Evolutionary conservation across 140 eudicot genomes (phyloP).

Genomic region (Oenanthe javanica): DNA sequence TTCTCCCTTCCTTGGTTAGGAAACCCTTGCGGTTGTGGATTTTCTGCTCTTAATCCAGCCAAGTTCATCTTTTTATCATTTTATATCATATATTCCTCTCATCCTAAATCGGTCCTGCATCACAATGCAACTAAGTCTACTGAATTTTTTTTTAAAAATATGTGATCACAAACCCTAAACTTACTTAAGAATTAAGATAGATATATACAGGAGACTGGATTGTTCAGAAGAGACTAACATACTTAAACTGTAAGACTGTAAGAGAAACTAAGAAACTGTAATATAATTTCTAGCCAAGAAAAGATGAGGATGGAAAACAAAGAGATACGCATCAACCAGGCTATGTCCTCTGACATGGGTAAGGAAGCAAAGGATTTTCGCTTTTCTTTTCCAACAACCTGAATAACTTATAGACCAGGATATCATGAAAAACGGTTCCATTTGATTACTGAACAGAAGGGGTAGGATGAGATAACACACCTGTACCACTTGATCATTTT

Average conservation of each 20-base stretch:
- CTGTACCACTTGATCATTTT: conserved; percentile 60
- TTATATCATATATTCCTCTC: not conserved
- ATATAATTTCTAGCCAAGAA: not conserved
- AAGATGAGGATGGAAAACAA: not conserved
- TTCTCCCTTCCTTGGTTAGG: not conserved
- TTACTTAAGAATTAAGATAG: not conserved
- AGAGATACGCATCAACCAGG: not conserved
- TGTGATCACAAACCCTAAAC: not conserved
- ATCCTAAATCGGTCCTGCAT: not conserved
- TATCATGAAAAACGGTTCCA: not conserved
- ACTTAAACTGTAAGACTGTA: not conserved
- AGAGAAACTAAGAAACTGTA: conserved; percentile 3
- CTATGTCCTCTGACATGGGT: not conserved
- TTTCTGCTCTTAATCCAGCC: not conserved
- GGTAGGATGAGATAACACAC: conserved; percentile 23
- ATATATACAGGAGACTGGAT: not conserved
- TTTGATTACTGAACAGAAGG: not conserved
- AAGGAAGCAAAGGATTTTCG: not conserved
- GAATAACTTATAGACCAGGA: not conserved
- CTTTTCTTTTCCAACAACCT: not conserved
- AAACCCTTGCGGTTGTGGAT: not conserved
- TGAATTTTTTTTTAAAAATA: not conserved
- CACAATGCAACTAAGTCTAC: not conserved
- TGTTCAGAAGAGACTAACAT: not conserved
- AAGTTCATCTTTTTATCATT: not conserved